A percentile compares a stretch with the other conserved stretches of the same genome.
Evolutionary conservation across 2,329 filamentous ascomycete genomes (phyloP).

Genomic region (Albifimbria verrucaria): DNA sequence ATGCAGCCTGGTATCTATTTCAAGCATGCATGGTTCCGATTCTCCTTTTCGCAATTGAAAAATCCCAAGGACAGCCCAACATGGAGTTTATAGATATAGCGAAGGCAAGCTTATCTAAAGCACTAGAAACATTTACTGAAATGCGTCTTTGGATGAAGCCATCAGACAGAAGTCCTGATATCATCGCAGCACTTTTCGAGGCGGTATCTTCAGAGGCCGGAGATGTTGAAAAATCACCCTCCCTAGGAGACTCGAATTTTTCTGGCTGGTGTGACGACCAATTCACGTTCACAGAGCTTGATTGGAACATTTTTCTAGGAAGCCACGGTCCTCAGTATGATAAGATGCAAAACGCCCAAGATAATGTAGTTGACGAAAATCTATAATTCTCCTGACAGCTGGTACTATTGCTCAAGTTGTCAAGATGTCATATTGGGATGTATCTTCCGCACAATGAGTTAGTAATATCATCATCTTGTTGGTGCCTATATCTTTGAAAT

Average conservation of each 20-base stretch:
- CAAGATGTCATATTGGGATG: too few species aligned
- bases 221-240: background rate
- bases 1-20: conserved; percentile 28
- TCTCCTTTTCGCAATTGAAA: conserved; percentile 23
- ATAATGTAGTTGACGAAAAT: too few species aligned
- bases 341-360: background rate
- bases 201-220: background rate
- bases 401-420: too few species aligned
- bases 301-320: background rate
- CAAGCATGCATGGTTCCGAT: conserved; percentile 27
- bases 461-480: too few species aligned
- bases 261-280: background rate
- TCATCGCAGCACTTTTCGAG: background rate
- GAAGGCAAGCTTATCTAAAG: background rate
- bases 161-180: background rate
- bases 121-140: background rate
- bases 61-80: background rate
- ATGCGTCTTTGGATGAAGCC: background rate
- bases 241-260: background rate
- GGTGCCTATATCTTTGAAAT: too few species aligned
- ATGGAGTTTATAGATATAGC: background rate
- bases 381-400: too few species aligned
- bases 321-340: background rate
- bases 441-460: too few species aligned
- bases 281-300: background rate